Conservation (phyloP, 1,139 yeast genomes). For the Pichia cactophila region DNA sequence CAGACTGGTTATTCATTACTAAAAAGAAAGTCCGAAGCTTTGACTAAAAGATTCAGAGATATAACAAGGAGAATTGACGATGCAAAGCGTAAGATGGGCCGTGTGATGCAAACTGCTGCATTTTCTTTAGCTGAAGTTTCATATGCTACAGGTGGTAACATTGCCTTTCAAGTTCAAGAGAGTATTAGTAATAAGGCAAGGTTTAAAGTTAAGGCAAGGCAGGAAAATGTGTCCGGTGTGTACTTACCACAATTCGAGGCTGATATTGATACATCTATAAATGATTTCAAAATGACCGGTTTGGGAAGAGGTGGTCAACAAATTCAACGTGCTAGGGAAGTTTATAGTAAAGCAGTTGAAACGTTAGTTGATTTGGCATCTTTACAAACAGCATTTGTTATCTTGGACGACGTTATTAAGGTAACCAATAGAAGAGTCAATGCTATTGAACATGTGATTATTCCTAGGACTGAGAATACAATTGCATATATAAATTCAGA, state of each 20-base stretch:
- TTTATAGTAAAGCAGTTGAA: slow-evolving; percentile 91
- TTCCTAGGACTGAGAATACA: slow-evolving; percentile 95
- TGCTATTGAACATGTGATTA: slow-evolving; percentile 96
- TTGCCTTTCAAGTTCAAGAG: slow-evolving; percentile 92
- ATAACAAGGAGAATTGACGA: slow-evolving; percentile 92
- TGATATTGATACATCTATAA: slow-evolving; percentile 71
- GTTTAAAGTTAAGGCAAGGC: slow-evolving; percentile 83
- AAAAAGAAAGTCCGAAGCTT: slow-evolving; percentile 94
- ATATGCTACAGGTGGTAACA: slow-evolving; percentile 88
- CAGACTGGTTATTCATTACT: slow-evolving; percentile 90
- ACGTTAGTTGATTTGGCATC: slow-evolving; percentile 94
- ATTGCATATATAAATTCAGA: slow-evolving; percentile 90
- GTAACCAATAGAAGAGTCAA: slow-evolving; percentile 97
- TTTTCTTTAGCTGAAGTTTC: slow-evolving; percentile 95
- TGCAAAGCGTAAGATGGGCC: slow-evolving; percentile 94
- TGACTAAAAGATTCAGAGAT: slow-evolving; percentile 92
- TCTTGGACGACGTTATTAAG: slow-evolving; percentile 93
- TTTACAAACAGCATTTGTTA: slow-evolving; percentile 89
- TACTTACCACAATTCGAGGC: slow-evolving; percentile 88
- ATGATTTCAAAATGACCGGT: slow-evolving; percentile 94
- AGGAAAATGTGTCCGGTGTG: slow-evolving; percentile 95
- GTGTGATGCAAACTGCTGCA: slow-evolving; percentile 97
- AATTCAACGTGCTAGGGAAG: slow-evolving; percentile 88
- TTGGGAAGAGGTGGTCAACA: slow-evolving; percentile 98
- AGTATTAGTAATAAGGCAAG: slow-evolving; percentile 77